phyloP scores from a whole-genome alignment of 2,329 filamentous ascomycete species.

The Aulographum hederae region DNA sequence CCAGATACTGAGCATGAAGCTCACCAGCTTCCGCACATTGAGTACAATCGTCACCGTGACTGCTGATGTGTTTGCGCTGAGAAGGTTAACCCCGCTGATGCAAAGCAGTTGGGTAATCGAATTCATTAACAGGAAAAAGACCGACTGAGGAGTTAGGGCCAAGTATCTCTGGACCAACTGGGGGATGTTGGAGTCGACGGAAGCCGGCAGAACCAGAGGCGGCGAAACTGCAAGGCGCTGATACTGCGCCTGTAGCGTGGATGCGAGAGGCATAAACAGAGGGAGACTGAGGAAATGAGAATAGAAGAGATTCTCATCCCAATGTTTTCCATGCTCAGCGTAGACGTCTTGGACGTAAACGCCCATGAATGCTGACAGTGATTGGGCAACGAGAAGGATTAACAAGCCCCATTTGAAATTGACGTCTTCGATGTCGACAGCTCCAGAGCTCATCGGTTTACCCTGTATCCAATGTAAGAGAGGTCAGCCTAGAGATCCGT shows the following conservation, averaged over 20 bases:
- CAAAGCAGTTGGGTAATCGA: slow-evolving; percentile 86
- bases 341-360: slow-evolving; percentile 90
- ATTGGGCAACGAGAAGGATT: slow-evolving; percentile 73
- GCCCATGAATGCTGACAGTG: slow-evolving; percentile 85
- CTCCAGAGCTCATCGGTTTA: slow-evolving; percentile 22
- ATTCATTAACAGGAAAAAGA: slow-evolving; percentile 55
- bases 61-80: slow-evolving; percentile 74
- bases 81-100: slow-evolving; percentile 88
- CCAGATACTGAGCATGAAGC: slow-evolving; percentile 79
- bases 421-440: slow-evolving; percentile 18
- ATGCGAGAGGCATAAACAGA: slow-evolving; percentile 55
- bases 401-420: slow-evolving; percentile 52
- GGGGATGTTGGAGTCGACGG: slow-evolving; percentile 12
- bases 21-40: slow-evolving; percentile 87
- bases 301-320: slow-evolving; percentile 95
- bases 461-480: slow-evolving; percentile 13
- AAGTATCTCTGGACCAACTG: slow-evolving; percentile 9
- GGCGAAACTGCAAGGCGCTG: slow-evolving; percentile 42
- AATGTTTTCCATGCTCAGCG: slow-evolving; percentile 66
- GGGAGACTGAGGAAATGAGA: slow-evolving; percentile 60
- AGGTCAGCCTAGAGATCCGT: neutral
- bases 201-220: slow-evolving; percentile 25
- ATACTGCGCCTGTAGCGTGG: slow-evolving; percentile 46
- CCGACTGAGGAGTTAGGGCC: slow-evolving; percentile 40
- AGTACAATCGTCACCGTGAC: slow-evolving; percentile 92